A percentile compares a stretch with the other conserved stretches of the same genome.
phyloP scores from a whole-genome alignment of 2,329 filamentous ascomycete species.

The Akanthomyces dipterigenus region DNA sequence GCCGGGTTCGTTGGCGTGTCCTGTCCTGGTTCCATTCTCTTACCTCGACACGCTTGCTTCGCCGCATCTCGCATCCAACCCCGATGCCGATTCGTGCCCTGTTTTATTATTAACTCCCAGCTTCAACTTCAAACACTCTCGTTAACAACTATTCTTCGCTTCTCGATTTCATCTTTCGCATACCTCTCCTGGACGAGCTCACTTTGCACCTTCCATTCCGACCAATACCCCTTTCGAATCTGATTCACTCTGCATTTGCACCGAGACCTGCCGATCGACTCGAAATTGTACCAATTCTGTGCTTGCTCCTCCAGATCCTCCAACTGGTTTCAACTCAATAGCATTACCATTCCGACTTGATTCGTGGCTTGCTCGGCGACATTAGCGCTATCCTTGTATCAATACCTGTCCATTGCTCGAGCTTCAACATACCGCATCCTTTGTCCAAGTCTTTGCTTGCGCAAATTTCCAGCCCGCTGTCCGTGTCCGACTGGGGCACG shows the following conservation, averaged over 20 bases:
- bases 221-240: slow-evolving; percentile 11
- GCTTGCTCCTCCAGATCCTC: background rate
- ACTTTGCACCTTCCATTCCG: slow-evolving; percentile 2
- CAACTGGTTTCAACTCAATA: background rate
- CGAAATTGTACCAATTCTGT: background rate
- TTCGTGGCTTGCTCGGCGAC: background rate
- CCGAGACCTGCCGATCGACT: background rate
- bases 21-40: background rate
- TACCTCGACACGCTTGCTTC: background rate
- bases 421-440: background rate
- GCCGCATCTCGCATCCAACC: background rate
- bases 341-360: background rate
- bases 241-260: background rate
- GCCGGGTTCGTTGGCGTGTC: background rate
- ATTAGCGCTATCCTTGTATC: background rate
- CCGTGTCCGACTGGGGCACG: slow-evolving; percentile 49
- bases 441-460: background rate
- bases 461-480: background rate
- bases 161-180: background rate
- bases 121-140: slow-evolving; percentile 10
- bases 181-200: slow-evolving; percentile 8
- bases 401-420: background rate
- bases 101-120: background rate
- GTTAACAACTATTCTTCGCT: slow-evolving; percentile 8
- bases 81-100: slow-evolving; percentile 4